Base-by-base conservation (phyloP, 2,329 filamentous ascomycete genomes). In the Hymenoscyphus infarciens region DNA sequence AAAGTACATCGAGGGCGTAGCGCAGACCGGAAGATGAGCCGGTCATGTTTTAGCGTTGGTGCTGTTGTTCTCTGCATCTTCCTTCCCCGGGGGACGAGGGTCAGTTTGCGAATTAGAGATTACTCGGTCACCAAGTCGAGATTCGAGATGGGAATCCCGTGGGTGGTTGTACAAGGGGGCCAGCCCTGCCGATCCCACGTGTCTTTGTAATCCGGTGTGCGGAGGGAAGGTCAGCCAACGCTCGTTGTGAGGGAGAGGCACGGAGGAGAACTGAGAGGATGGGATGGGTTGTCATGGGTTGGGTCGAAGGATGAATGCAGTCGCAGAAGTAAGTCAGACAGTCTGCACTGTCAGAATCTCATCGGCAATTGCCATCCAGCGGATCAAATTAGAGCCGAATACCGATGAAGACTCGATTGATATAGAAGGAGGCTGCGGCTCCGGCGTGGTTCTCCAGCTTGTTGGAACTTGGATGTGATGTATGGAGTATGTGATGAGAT, bases 11-110 rank as follows among this genome's bases (percentile, higher is more conserved):
- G 33, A 56, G n/a, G 27, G 54, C 29, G 54, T 31, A 56, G 54
- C 29, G 33, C 22, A 56, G 54, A 15, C 54, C 45, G 63, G 59
- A 64, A 62, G 57, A 60, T 57, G 59, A 56, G 53, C 60, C 56
- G 60, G 63, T 35, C n/a, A 13, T 49, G 25, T 49, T 22, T 38
- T 15, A 13, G 35, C 16, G 35, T 38, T 38, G 35, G 59, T 57
- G n/a, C 27, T 56, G 29, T 33, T 56, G 29, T 56, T 56, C 54
- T 56, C 29, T 56, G 54, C 54, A 56, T 56, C 16, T 56, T 56
- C 54, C 33, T 56, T 56, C 33, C 22, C 54, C 54, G 19, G 54
- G 54, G 29, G 45, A 49, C 45, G 45, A 22, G 45, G n/a, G 11
- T 25, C 13, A 38, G 35, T 11, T 38, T 38, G 35, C 35, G 45